A percentile compares a stretch with the other conserved stretches of the same genome.
Conservation (phyloP, 78 protist genomes). For the Dictyostelium capitatum region DNA sequence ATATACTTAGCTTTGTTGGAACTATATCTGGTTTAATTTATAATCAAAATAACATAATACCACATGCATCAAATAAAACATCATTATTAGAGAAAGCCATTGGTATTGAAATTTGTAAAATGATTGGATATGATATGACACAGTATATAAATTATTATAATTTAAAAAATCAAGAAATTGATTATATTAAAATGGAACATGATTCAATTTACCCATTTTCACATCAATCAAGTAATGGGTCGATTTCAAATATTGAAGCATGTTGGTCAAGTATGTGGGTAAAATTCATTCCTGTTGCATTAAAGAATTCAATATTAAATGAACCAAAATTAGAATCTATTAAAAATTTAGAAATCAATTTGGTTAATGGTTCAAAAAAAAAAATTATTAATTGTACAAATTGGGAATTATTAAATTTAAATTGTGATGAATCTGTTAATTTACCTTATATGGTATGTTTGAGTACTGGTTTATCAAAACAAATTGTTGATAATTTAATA, state of each 20-base stretch:
- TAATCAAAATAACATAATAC: background rate
- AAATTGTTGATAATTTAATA: background rate
- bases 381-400: background rate
- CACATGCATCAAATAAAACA: background rate
- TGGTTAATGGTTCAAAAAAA: background rate
- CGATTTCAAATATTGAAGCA: constrained; percentile 20
- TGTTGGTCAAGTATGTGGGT: constrained; percentile 3
- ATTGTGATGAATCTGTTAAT: background rate
- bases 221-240: background rate
- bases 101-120: background rate
- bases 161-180: background rate
- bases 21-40: background rate
- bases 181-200: background rate
- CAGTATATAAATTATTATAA: background rate
- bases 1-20: background rate
- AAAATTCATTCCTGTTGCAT: background rate
- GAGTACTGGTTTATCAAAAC: no score
- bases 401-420: constrained; percentile 30
- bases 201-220: background rate
- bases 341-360: background rate
- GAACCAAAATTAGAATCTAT: background rate
- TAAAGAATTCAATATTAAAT: background rate
- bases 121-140: constrained; percentile 10
- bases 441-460: background rate
- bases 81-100: background rate